These are phyloP conservation scores for Salicornia ramosissima DNA, from an alignment of 148 eudicot species.

Conservation along the genomic window DNA sequence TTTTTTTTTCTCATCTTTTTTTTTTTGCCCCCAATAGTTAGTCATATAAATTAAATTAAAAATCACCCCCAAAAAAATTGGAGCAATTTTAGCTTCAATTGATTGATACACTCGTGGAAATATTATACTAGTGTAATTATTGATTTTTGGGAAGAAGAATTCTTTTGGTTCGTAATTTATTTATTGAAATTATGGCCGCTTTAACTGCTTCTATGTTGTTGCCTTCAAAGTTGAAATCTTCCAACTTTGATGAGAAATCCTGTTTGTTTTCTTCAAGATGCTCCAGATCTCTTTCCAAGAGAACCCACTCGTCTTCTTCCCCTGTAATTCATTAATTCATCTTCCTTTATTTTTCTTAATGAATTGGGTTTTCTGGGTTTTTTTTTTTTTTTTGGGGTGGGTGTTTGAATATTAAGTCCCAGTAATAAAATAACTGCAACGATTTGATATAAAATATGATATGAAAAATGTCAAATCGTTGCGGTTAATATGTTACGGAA, in stretches of 20 bases:
- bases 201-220: constrained; percentile 43
- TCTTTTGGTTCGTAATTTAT: not conserved
- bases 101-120: no score
- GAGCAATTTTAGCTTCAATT: no score
- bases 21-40: no score
- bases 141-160: no score
- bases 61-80: no score
- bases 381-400: not conserved
- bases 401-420: no score
- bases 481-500: not conserved
- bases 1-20: no score
- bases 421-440: no score
- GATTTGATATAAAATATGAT: no score
- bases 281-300: constrained; percentile 30
- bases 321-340: constrained; percentile 40
- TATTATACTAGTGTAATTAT: no score
- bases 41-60: no score
- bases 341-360: not conserved
- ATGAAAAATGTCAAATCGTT: no score
- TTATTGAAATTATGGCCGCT: constrained; percentile 39
- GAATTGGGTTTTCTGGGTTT: constrained; percentile 4
- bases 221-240: constrained; percentile 49
- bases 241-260: constrained; percentile 25
- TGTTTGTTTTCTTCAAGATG: constrained; percentile 27
- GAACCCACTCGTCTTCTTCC: constrained; percentile 22